Conservation (phyloP, 257 asterid species). For the Solanum clarkiae region DNA sequence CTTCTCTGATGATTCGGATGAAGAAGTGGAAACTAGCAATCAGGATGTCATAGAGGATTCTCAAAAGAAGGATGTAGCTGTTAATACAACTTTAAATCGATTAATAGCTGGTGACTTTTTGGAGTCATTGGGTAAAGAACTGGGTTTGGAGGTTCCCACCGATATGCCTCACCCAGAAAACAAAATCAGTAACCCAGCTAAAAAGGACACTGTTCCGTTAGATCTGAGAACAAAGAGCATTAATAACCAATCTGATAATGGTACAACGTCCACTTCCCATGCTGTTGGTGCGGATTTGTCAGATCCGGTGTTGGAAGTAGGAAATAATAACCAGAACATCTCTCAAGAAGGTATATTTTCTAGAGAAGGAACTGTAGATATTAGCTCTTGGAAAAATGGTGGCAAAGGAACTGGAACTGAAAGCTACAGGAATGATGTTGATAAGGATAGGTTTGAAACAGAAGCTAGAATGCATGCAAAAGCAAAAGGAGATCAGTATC, state of each 20-base stretch:
- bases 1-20: slow-evolving; percentile 85
- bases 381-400: slow-evolving; percentile 1
- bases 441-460: slow-evolving; percentile 5
- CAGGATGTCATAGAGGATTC: slow-evolving; percentile 37
- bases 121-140: slow-evolving; percentile 86
- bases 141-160: slow-evolving; percentile 76
- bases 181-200: slow-evolving; percentile 11
- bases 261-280: slow-evolving; percentile 2
- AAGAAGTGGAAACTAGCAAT: slow-evolving; percentile 37
- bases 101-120: slow-evolving; percentile 94
- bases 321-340: background rate
- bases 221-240: slow-evolving; percentile 13
- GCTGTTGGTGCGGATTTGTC: slow-evolving; percentile 2
- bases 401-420: slow-evolving; percentile 5
- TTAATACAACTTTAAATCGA: slow-evolving; percentile 64
- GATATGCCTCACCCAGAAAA: slow-evolving; percentile 37
- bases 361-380: background rate
- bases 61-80: slow-evolving; percentile 58
- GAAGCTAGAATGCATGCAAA: background rate
- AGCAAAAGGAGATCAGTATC: slow-evolving; percentile 4
- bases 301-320: slow-evolving; percentile 6
- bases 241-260: slow-evolving; percentile 3
- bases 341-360: slow-evolving; percentile 1
- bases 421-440: background rate
- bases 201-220: slow-evolving; percentile 7